Evolutionary conservation across 257 asterid genomes (phyloP), one percentile per base, ranked within the genome.

Genomic region (Cruciata laevipes): DNA sequence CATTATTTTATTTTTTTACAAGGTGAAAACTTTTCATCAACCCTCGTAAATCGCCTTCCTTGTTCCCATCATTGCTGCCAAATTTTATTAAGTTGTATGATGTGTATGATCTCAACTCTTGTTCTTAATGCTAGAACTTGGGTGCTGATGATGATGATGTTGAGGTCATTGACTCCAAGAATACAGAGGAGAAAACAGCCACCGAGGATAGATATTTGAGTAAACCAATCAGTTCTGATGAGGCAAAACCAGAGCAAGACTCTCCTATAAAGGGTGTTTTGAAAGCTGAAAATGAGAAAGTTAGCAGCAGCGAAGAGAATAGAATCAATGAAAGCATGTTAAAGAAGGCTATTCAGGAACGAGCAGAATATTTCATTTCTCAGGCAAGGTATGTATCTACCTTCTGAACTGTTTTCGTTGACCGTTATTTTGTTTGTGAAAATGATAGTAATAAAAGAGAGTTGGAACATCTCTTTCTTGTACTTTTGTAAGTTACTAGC

Each of bases 231-330:
- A 33, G 65, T 61, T 85, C 76, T 62, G 87, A 79, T 30, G 92
- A 84, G 44, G 79, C 82, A 51, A 72, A 75, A 66, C 71, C 74
- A 80, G 96, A 90, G 65, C 96, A 84, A 66, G 97, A 87, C 77
- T 94, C 96, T 64, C 99, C 99, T 71, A 84, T 90, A 74, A 84
- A 86, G 95, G 97, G 96, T 33, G 86, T 90, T 69, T 71, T 88
- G 69, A 74, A 81, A 65, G 71, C 83, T 32, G 85, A 82, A 70
- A 68, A 86, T 66, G 95, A 75, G 65, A 32, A 30, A n/a, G 82
- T 42, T 78, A 81, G 74, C 49, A 83, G 75, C 53, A 61, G 78
- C 73, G 82, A 76, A 76, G 81, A 55, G 68, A 73, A 77, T 58
- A 72, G 78, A 67, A 71, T 76, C 72, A 87, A 79, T 38, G 87